phyloP scores from a whole-genome alignment of 2,329 filamentous ascomycete species.

The Ophiostoma novo-ulmi region DNA sequence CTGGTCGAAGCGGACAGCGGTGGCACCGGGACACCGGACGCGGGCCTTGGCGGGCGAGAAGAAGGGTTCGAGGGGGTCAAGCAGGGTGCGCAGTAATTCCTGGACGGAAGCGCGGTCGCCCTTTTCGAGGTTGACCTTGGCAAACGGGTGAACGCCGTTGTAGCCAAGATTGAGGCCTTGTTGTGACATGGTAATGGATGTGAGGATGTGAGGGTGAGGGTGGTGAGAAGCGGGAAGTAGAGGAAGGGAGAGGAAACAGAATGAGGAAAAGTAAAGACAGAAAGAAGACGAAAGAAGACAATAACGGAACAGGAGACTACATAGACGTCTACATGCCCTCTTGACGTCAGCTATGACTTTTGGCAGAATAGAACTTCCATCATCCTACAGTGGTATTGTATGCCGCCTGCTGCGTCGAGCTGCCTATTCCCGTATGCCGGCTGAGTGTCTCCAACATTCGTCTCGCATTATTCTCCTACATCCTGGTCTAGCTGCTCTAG shows the following conservation, averaged over 20 bases:
- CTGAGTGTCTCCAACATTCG: not conserved
- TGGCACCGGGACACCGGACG: constrained; percentile 62
- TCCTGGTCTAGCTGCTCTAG: no score
- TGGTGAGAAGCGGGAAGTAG: not conserved
- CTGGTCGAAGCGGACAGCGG: constrained; percentile 72
- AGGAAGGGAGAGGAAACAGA: not conserved
- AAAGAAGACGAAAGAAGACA: no score
- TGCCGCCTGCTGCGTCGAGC: not conserved
- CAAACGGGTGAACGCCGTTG: constrained; percentile 51
- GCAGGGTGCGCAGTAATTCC: constrained; percentile 55
- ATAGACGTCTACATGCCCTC: not conserved
- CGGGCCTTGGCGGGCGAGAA: constrained; percentile 63
- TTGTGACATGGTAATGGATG: constrained; percentile 23
- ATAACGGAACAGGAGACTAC: not conserved
- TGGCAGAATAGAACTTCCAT: not conserved
- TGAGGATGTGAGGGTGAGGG: not conserved
- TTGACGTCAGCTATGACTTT: not conserved
- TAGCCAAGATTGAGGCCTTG: constrained; percentile 47
- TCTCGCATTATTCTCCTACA: not conserved
- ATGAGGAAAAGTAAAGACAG: not conserved
- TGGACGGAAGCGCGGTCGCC: constrained; percentile 52
- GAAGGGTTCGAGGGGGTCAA: constrained; percentile 66
- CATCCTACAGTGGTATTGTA: not conserved
- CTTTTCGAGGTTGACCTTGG: constrained; percentile 43
- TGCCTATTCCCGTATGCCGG: not conserved